Base-by-base conservation (phyloP, 441 rosid genomes). In the Populus trichocarpa region DNA sequence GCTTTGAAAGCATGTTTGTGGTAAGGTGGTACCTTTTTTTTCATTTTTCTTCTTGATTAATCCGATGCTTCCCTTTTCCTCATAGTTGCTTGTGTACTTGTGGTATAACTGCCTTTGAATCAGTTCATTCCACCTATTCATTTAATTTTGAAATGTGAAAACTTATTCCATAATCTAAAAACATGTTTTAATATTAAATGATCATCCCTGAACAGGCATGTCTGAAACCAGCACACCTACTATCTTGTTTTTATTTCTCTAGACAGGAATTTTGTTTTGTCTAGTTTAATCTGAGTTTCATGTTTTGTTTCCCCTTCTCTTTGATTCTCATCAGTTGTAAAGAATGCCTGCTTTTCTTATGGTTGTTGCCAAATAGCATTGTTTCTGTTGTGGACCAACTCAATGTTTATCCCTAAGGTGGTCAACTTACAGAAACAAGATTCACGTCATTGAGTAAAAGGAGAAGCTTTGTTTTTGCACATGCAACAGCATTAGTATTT, bases 11-110 rank as follows among this genome's bases (percentile, higher is more conserved):
- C 69, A 70, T 70, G n/a, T 4, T 20, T 67, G 2, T n/a, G 84
- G 83, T 79, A 50, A 78, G 83, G 20, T 40, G 69, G 16, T 18
- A 50, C 63, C 10, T 67, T 35, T 20, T 0, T 53, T 28, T 38
- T 28, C 40, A 3, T 72, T 38, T 32, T 11, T 26, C 57, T 2
- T 68, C 23, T 32, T 38, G 32, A 67, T 76, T 76, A 40, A 64
- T 22, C 28, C 69, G 22, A 35, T 68, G 35, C 18, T 26, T 72
- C 57, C 35, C 22, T 32, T 66, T 71, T 28, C 1, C 6, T 38
- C 12, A 53, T 50, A 35, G 1, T 32, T 28, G 67, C 35, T 70
- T 66, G 5, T 53, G 14, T 16, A 23, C 38, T 67, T 25, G 23
- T 50, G 30, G n/a, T 67, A 25, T 72, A 7, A 33, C 13, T 78